Evolutionary conservation across 2,329 filamentous ascomycete genomes (phyloP), one percentile per base, ranked within the genome.

Genomic region (Penicillium occitanis): DNA sequence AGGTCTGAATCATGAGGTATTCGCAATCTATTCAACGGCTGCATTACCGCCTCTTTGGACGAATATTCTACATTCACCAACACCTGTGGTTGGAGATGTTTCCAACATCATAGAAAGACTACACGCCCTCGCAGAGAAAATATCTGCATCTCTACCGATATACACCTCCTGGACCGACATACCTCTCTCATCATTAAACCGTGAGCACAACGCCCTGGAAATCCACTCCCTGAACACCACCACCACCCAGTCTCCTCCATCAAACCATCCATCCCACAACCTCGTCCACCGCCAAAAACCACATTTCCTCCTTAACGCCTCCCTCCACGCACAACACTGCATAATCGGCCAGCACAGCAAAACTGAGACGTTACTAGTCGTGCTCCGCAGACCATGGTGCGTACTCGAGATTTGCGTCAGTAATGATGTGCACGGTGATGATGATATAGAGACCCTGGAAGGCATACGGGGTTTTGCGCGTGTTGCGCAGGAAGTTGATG

Each of bases 21-120:
- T 66, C 61, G 64, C 64, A n/a, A 63, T 66, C 13, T 66, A 66
- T n/a, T 62, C 64, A 19, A 66, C 64, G 13, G 64, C 60, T n/a
- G 22, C 44, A 40, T 50, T 66, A 46, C 64, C 64, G 33, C 40
- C 51, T 28, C 30, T 35, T 8, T 66, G 64, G 64, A 55, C 17
- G 13, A 25, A 51, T 22, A 63, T 51, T 10, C 13, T 66, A 25
- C 30, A 63, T 35, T 10, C 5, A 22, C 8, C 37, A 5, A 7
- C 48, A 4, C 33, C 8, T 11, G 10, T 5, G 30, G 5, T 5
- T 17, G 46, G 37, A 7, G 8, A 51, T 7, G 40, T 51, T 4
- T 28, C 33, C n/a, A 37, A 35, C 14, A 55, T 19, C 53, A 40
- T 66, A 25, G 3, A 44, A 42, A 66, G 60, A 22, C 60, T 66